A percentile compares a stretch with the other conserved stretches of the same genome.
Conservation (phyloP, 352 stramenopile species). For the Phytophthora tentaculata region DNA sequence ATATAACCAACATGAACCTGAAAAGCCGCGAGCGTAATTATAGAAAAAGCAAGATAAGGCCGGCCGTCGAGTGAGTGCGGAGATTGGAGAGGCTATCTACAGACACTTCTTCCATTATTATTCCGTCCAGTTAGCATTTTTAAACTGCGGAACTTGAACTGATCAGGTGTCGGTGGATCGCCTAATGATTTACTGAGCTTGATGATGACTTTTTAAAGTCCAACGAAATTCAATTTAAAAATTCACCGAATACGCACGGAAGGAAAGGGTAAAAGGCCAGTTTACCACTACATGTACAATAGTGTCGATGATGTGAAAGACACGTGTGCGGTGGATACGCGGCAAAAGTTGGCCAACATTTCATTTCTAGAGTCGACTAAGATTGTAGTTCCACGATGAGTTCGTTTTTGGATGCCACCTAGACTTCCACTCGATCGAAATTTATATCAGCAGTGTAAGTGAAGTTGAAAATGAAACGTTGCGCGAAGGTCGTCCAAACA, state of each 20-base stretch:
- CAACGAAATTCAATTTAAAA: background rate
- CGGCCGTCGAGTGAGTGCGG: slow-evolving; percentile 9
- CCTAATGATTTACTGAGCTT: background rate
- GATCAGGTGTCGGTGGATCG: background rate
- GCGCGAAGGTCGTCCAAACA: slow-evolving; percentile 13
- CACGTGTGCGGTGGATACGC: too few species aligned
- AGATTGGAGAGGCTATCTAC: slow-evolving; percentile 6
- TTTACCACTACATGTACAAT: background rate
- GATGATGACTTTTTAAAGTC: background rate
- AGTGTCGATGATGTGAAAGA: too few species aligned
- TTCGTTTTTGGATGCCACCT: too few species aligned
- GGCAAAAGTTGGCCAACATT: too few species aligned
- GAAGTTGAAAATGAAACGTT: slow-evolving; percentile 20
- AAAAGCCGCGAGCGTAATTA: slow-evolving; percentile 37
- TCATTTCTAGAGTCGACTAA: too few species aligned
- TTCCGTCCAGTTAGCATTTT: slow-evolving; percentile 1
- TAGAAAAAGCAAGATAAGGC: slow-evolving; percentile 46
- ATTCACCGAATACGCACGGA: slow-evolving; percentile 8
- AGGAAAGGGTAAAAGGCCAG: background rate
- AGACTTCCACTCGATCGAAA: too few species aligned
- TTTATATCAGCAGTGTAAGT: too few species aligned
- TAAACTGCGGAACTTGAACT: background rate
- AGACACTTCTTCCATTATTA: slow-evolving; percentile 18
- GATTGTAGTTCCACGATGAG: too few species aligned
- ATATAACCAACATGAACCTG: slow-evolving; percentile 28